A percentile compares a stretch with the other conserved stretches of the same genome.
Evolutionary conservation across 441 rosid genomes (phyloP).

Genomic region (Gossypium trilobum): DNA sequence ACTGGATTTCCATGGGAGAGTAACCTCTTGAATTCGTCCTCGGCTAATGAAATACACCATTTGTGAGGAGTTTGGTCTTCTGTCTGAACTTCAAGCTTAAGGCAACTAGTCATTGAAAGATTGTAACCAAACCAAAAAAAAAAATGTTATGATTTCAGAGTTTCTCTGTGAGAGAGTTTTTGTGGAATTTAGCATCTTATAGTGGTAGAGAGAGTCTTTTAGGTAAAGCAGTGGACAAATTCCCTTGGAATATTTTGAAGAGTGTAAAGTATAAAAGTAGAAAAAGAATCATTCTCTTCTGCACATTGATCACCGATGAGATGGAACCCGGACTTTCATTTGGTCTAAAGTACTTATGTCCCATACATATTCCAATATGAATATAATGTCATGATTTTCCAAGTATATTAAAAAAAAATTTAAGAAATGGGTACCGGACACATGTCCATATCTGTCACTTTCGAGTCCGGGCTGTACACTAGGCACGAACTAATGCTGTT

Average conservation of each 20-base stretch:
- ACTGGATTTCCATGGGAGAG: conserved; percentile 33
- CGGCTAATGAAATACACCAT: conserved; percentile 61
- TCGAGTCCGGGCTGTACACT: background rate
- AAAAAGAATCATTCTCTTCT: conserved; percentile 32
- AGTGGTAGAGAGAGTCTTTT: conserved; percentile 17
- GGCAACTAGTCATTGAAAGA: conserved; percentile 34
- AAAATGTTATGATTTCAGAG: background rate
- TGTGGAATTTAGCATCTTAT: conserved; percentile 21
- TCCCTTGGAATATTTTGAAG: conserved; percentile 45
- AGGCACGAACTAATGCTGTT: background rate
- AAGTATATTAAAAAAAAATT: background rate
- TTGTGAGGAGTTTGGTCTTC: conserved; percentile 57
- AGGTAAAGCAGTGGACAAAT: conserved; percentile 32
- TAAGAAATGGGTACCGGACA: background rate
- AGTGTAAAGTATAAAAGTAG: conserved; percentile 28
- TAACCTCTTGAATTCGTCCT: conserved; percentile 48
- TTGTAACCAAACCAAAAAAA: background rate
- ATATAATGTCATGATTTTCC: background rate
- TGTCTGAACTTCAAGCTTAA: conserved; percentile 42
- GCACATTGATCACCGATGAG: background rate
- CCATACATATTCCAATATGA: background rate
- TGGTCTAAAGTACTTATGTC: background rate
- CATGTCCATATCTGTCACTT: background rate
- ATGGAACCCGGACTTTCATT: background rate
- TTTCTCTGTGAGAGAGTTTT: conserved; percentile 8